phyloP scores from a whole-genome alignment of 75 land plant genomes.

The Chamaecyparis obtusa region DNA sequence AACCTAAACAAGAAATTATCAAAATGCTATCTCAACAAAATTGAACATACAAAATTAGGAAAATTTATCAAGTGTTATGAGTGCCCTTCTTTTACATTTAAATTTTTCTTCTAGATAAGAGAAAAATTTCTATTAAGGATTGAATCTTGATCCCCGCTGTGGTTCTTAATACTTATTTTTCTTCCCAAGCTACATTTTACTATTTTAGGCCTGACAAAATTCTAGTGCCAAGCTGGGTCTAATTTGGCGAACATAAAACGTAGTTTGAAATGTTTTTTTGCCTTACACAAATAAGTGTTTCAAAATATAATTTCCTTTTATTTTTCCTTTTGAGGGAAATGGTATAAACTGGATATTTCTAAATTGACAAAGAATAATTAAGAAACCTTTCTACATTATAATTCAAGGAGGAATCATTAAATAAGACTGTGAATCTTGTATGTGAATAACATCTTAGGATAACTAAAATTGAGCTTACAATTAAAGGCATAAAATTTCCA shows the following conservation, averaged over 20 bases:
- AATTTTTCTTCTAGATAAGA: neutral
- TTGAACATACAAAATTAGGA: neutral
- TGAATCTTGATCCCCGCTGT: too few species aligned
- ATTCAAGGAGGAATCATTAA: neutral
- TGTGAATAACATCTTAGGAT: neutral
- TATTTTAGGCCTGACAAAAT: neutral
- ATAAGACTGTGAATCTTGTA: neutral
- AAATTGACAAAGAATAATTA: slow-evolving; percentile 9
- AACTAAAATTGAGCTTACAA: slow-evolving; percentile 2
- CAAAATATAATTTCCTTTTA: too few species aligned
- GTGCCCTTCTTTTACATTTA: neutral
- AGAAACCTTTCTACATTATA: neutral
- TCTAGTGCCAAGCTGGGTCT: neutral
- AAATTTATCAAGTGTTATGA: neutral
- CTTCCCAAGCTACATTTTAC: neutral
- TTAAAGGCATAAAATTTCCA: too few species aligned
- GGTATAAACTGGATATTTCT: neutral
- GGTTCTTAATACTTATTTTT: too few species aligned
- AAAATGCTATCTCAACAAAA: neutral
- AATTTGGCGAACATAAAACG: too few species aligned
- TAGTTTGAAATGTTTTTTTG: neutral
- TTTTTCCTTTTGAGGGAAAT: too few species aligned
- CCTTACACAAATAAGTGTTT: neutral
- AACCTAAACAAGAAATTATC: neutral
- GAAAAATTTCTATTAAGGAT: neutral